Evolutionary conservation across 2,329 filamentous ascomycete genomes (phyloP).

Genomic region (Cordyceps javanica): DNA sequence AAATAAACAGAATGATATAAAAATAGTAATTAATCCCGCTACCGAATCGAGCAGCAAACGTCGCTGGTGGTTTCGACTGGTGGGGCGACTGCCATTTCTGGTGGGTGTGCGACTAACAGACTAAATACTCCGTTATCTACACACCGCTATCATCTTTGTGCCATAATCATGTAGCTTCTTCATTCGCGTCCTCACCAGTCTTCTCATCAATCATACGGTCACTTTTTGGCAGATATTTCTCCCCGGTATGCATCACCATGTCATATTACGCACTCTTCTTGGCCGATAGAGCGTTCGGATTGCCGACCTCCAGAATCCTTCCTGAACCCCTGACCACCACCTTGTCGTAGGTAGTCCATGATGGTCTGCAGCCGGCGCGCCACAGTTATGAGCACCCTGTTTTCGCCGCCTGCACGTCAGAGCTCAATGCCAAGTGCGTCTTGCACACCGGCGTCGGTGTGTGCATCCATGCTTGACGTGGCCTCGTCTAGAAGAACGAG

Average conservation of each 20-base stretch:
- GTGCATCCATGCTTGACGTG: conserved; percentile 53
- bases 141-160: too few species aligned
- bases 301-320: conserved; percentile 42
- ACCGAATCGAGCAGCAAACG: too few species aligned
- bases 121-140: too few species aligned
- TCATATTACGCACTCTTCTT: conserved; percentile 34
- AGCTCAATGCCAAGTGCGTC: conserved; percentile 43
- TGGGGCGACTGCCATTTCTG: too few species aligned
- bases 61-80: too few species aligned
- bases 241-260: conserved; percentile 40
- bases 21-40: too few species aligned
- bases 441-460: conserved; percentile 51
- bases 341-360: conserved; percentile 52
- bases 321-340: conserved; percentile 52
- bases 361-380: conserved; percentile 53
- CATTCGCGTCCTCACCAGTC: too few species aligned
- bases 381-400: conserved; percentile 50
- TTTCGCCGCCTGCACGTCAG: conserved; percentile 30
- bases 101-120: too few species aligned
- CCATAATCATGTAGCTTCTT: too few species aligned
- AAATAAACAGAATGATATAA: too few species aligned
- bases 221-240: too few species aligned
- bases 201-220: too few species aligned
- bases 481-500: conserved; percentile 53
- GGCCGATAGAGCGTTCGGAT: conserved; percentile 32